Evolutionary conservation across 1,284 basidiomycete species (phyloP).

Genomic region (Cutaneotrichosporon dermatis): DNA sequence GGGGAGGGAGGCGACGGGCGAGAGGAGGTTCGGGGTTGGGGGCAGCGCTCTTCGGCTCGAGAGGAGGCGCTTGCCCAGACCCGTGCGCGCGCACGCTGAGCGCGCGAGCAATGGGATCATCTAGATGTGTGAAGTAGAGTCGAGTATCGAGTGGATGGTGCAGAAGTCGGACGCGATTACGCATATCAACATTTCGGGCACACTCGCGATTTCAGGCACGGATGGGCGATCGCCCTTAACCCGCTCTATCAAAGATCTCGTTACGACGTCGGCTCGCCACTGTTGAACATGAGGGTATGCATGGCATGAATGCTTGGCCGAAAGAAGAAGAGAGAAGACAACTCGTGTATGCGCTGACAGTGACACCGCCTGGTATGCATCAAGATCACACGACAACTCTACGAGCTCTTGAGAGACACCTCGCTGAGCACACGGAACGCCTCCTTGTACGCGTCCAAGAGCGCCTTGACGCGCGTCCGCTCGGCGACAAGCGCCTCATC

Average conservation of each 20-base stretch:
- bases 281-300: too few species aligned
- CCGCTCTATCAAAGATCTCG: too few species aligned
- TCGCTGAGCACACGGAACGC: slow-evolving; percentile 67
- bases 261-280: too few species aligned
- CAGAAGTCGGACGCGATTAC: too few species aligned
- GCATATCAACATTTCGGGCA: too few species aligned
- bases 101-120: slow-evolving; percentile 15
- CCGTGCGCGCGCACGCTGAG: slow-evolving; percentile 21
- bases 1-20: background rate
- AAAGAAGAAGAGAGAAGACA: too few species aligned
- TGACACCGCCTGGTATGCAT: background rate
- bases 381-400: slow-evolving; percentile 6
- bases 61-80: background rate
- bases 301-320: too few species aligned
- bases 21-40: background rate
- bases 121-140: too few species aligned
- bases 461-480: slow-evolving; percentile 84
- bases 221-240: too few species aligned
- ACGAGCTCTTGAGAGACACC: slow-evolving; percentile 45
- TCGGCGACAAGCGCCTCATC: slow-evolving; percentile 93
- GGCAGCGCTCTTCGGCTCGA: too few species aligned
- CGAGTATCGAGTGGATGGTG: too few species aligned
- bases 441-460: slow-evolving; percentile 95
- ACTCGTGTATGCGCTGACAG: background rate
- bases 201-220: too few species aligned